A percentile compares a stretch with the other conserved stretches of the same genome.
These are phyloP conservation scores for Alternaria sp. DNA, from an alignment of 2,329 filamentous ascomycete genomes.

Conservation along the genomic window DNA sequence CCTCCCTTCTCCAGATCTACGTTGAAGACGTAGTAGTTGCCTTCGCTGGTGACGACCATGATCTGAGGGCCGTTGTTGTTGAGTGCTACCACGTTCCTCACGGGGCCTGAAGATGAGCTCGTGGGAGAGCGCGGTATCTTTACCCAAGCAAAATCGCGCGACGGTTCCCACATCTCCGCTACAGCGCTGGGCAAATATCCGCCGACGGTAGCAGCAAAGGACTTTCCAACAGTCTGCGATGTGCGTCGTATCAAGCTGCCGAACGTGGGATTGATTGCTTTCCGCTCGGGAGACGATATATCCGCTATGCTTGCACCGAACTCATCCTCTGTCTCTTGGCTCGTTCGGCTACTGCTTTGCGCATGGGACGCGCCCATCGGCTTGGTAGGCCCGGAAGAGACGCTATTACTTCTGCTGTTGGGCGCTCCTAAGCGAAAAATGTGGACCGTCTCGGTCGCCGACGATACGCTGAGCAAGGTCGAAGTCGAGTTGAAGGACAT, in stretches of 20 bases:
- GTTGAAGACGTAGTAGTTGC: slow-evolving; percentile 92
- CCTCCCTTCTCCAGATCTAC: slow-evolving; percentile 95
- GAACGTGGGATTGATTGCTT: slow-evolving; percentile 73
- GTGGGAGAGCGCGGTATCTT: slow-evolving; percentile 76
- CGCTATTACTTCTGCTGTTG: slow-evolving; percentile 47
- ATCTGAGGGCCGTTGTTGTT: slow-evolving; percentile 93
- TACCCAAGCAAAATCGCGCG: slow-evolving; percentile 94
- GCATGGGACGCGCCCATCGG: slow-evolving; percentile 46
- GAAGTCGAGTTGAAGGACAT: slow-evolving; percentile 98
- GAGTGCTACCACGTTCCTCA: slow-evolving; percentile 96
- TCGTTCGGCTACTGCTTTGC: slow-evolving; percentile 55
- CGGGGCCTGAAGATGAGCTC: slow-evolving; percentile 57
- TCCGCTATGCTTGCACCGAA: slow-evolving; percentile 53
- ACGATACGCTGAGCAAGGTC: slow-evolving; percentile 92
- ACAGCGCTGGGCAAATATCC: slow-evolving; percentile 93
- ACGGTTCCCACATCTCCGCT: slow-evolving; percentile 96
- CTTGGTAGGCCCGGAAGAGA: slow-evolving; percentile 38
- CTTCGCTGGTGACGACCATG: slow-evolving; percentile 97
- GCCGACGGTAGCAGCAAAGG: slow-evolving; percentile 86
- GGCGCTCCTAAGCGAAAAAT: slow-evolving; percentile 77
- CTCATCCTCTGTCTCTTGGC: slow-evolving; percentile 52
- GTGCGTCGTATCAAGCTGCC: slow-evolving; percentile 92
- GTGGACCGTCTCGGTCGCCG: slow-evolving; percentile 94
- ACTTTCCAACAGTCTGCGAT: slow-evolving; percentile 90
- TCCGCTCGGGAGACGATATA: slow-evolving; percentile 43